These are phyloP conservation scores for Lactarius psammicola DNA, from an alignment of 768 basidiomycete genomes.

Conservation along the genomic window DNA sequence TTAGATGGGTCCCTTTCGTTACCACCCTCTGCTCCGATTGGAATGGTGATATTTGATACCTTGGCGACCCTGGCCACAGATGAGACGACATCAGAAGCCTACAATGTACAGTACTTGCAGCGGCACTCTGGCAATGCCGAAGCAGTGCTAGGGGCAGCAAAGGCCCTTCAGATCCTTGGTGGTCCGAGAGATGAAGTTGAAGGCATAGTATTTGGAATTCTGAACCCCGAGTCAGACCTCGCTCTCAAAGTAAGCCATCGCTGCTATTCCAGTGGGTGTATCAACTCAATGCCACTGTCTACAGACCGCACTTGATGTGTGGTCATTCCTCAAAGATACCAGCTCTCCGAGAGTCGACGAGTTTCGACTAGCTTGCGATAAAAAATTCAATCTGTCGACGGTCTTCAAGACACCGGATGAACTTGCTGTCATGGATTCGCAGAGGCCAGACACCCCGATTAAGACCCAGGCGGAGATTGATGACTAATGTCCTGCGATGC, in stretches of 20 bases:
- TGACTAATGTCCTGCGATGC: constrained; percentile 9
- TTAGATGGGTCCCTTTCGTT: constrained; percentile 48
- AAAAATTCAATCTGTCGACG: constrained; percentile 59
- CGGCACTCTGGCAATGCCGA: constrained; percentile 47
- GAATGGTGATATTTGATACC: constrained; percentile 48
- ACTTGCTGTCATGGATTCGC: constrained; percentile 39
- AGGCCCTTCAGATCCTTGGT: constrained; percentile 48
- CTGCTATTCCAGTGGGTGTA: background rate
- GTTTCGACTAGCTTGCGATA: constrained; percentile 54
- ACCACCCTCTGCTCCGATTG: constrained; percentile 46
- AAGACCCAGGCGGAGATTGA: constrained; percentile 18
- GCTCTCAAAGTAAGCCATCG: constrained; percentile 45
- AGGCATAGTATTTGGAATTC: constrained; percentile 48
- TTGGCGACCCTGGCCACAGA: constrained; percentile 54
- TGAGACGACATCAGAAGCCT: constrained; percentile 57
- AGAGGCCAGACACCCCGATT: constrained; percentile 27
- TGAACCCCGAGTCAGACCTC: constrained; percentile 45
- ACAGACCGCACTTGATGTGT: constrained; percentile 52
- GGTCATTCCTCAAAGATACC: constrained; percentile 49
- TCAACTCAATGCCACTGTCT: constrained; percentile 1
- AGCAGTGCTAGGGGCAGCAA: constrained; percentile 64
- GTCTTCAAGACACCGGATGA: constrained; percentile 62
- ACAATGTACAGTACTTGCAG: constrained; percentile 77
- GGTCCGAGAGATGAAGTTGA: constrained; percentile 61
- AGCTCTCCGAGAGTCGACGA: constrained; percentile 57